These are phyloP conservation scores for Tulasnella sp. DNA, from an alignment of 768 basidiomycete species.

Conservation along the genomic window DNA sequence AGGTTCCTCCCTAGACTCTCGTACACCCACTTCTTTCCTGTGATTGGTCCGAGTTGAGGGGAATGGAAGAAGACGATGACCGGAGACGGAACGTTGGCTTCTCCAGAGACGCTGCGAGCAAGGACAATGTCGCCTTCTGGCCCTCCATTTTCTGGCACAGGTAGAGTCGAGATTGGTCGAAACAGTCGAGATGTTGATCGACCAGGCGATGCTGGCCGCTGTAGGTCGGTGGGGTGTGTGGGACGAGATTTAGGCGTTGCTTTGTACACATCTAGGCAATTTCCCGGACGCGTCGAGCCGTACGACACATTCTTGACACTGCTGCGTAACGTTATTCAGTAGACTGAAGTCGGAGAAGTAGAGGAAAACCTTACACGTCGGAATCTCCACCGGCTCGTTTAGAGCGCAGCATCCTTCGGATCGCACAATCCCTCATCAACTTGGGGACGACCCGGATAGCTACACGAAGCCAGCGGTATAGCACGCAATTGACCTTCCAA, in stretches of 20 bases:
- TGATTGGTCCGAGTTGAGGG: conserved; percentile 12
- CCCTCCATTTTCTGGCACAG: not conserved
- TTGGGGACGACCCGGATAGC: not conserved
- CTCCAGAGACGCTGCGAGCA: not conserved
- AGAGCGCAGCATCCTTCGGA: not conserved
- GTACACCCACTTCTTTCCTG: conserved; percentile 13
- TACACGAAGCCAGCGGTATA: not conserved
- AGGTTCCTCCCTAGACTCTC: conserved; percentile 14
- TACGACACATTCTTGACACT: not conserved
- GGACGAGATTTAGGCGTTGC: not conserved
- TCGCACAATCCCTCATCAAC: conserved; percentile 1
- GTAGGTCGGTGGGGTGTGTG: not conserved
- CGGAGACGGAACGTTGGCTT: not conserved
- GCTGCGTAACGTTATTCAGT: not conserved
- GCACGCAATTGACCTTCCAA: conserved; percentile 3
- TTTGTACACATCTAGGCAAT: conserved; percentile 9
- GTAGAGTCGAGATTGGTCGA: not conserved
- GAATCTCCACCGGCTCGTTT: not conserved
- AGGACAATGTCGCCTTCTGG: not conserved
- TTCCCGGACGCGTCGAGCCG: not conserved
- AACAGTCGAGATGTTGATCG: not conserved
- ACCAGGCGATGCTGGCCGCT: not conserved
- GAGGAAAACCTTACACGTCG: not conserved
- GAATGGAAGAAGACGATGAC: conserved; percentile 14
- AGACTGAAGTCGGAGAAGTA: not conserved